phyloP scores from a whole-genome alignment of 768 basidiomycete species.

The Russula foetens region DNA sequence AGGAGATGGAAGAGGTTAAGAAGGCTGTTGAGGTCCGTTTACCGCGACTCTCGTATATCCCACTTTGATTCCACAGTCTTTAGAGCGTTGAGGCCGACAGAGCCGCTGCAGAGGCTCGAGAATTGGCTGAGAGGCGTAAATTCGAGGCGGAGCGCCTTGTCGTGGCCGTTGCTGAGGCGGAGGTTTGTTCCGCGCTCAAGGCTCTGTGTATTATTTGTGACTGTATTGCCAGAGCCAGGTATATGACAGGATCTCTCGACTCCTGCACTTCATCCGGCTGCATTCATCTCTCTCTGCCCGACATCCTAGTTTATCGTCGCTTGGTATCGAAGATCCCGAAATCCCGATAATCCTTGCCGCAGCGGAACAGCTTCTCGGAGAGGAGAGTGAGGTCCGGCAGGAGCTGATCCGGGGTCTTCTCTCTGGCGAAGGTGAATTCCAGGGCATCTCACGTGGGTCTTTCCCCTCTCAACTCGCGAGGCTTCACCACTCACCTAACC shows the following conservation, averaged over 20 bases:
- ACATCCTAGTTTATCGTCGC: conserved; percentile 33
- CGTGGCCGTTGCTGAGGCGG: conserved; percentile 46
- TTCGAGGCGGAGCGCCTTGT: conserved; percentile 47
- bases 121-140: conserved; percentile 49
- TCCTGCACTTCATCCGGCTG: conserved; percentile 54
- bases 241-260: conserved; percentile 36
- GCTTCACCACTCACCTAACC: background rate
- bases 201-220: background rate
- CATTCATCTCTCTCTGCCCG: conserved; percentile 42
- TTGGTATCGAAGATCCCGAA: conserved; percentile 45
- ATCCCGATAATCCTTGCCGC: conserved; percentile 45
- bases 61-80: background rate
- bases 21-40: conserved; percentile 70
- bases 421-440: conserved; percentile 47
- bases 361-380: conserved; percentile 47
- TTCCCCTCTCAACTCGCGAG: conserved; percentile 2
- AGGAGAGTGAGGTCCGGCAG: conserved; percentile 43
- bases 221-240: conserved; percentile 34
- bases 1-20: conserved; percentile 78
- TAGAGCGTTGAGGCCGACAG: conserved; percentile 61
- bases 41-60: background rate
- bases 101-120: conserved; percentile 44
- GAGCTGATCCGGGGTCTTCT: conserved; percentile 48
- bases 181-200: conserved; percentile 36
- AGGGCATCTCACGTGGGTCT: conserved; percentile 56